These are phyloP conservation scores for Tolypocladium capitatum DNA, from an alignment of 2,329 filamentous ascomycete species.

Conservation along the genomic window DNA sequence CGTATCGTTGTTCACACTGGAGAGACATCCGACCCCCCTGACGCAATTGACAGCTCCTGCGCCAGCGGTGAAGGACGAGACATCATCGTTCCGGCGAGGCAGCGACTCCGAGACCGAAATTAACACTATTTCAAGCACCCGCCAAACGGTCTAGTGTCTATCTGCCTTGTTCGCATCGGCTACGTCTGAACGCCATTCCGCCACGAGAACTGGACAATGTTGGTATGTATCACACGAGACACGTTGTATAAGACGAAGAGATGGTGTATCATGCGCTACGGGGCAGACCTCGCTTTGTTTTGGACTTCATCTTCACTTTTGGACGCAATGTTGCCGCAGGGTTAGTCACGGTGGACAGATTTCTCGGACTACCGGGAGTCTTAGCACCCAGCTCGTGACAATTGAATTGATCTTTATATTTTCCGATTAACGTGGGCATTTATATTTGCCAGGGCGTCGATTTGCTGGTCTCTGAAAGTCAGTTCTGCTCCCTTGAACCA, in stretches of 20 bases:
- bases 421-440: too few species aligned
- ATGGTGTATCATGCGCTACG: neutral
- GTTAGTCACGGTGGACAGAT: neutral
- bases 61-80: slow-evolving; percentile 12
- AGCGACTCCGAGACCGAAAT: slow-evolving; percentile 26
- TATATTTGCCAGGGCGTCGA: too few species aligned
- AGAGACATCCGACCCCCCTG: slow-evolving; percentile 25
- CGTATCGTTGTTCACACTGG: slow-evolving; percentile 29
- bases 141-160: slow-evolving; percentile 7
- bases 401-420: neutral
- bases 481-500: too few species aligned
- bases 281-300: neutral
- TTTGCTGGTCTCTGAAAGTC: too few species aligned
- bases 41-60: slow-evolving; percentile 14
- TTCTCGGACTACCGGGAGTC: neutral
- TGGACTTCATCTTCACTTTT: neutral
- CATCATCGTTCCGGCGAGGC: slow-evolving; percentile 15
- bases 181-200: neutral
- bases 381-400: neutral
- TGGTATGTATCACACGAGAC: neutral
- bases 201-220: neutral
- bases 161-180: neutral
- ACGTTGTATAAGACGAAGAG: neutral
- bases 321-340: neutral
- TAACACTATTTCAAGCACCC: slow-evolving; percentile 14